Conservation (phyloP, 164 flowering plant genomes). For the Tetrastigma voinierianum region DNA sequence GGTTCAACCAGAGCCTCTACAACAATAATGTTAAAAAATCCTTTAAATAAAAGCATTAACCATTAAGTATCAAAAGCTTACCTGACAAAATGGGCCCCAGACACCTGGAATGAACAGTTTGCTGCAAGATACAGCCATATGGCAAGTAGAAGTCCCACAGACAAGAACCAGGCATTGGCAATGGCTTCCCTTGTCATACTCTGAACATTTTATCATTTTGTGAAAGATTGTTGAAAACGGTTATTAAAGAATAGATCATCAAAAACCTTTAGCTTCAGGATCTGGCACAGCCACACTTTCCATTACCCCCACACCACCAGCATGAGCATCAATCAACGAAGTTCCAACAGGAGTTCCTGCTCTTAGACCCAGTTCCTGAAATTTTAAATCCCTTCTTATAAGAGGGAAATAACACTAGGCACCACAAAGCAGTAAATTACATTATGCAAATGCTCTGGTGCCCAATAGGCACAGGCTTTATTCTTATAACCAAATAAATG, state of each 20-base stretch:
- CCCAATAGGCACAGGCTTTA: slow-evolving; percentile 12
- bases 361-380: slow-evolving; percentile 80
- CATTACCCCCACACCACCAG: slow-evolving; percentile 97
- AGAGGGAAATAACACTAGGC: slow-evolving; percentile 10
- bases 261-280: slow-evolving; percentile 49
- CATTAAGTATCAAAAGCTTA: slow-evolving; percentile 17
- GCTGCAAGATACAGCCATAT: slow-evolving; percentile 78
- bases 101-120: slow-evolving; percentile 93
- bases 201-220: slow-evolving; percentile 45
- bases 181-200: slow-evolving; percentile 45
- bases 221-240: slow-evolving; percentile 3
- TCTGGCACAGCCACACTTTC: slow-evolving; percentile 62
- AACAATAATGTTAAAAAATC: not conserved
- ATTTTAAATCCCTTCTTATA: slow-evolving; percentile 14
- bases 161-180: slow-evolving; percentile 86
- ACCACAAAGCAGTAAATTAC: slow-evolving; percentile 2
- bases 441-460: slow-evolving; percentile 18
- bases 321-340: slow-evolving; percentile 97
- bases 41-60: not conserved
- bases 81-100: slow-evolving; percentile 99
- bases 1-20: not conserved
- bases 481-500: slow-evolving; percentile 17
- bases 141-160: slow-evolving; percentile 98
- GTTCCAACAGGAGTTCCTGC: slow-evolving; percentile 91
- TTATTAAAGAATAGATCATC: not conserved